Evolutionary conservation across 2,329 filamentous ascomycete genomes (phyloP), one percentile per base, ranked within the genome.

Genomic region (Fusarium equiseti): DNA sequence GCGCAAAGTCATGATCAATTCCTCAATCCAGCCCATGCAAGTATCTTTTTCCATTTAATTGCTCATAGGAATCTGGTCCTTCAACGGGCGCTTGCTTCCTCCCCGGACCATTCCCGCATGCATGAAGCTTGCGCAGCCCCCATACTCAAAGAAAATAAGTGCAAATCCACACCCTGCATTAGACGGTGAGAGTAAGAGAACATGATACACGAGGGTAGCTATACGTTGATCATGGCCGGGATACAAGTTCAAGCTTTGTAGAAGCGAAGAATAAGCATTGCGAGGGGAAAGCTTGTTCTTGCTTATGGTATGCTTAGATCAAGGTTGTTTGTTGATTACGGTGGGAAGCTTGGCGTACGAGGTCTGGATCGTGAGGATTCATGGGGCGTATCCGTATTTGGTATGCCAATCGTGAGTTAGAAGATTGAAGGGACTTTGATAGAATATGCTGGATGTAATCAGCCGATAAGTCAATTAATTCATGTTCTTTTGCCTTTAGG

Each of bases 221-320:
- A 8, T 35, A 43, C 24, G n/a, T 24, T 44, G 7, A 31, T n/a
- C 12, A 51, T 40, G 40, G 66, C 63, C 66, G 66, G 22, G 15
- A 31, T 48, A 45, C 46, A 24, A 53, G 51, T 59, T 62, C 66
- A 70, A 70, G 66, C 66, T 66, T 70, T 70, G 15, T 26, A 18
- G 48, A 38, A 22, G 42, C 15, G 31, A 38, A 10, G 8, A 51
- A 61, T 8, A 66, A 62, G 61, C 66, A 46, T 70, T 52, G 6
- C 5, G 20, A 35, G 18, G 15, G 26, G 43, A 66, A 69, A 57
- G 66, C 66, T 70, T 40, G 22, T 55, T 35, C 35, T 61, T 42
- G 6, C 20, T 13, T 53, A 48, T 44, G 38, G 56, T 56, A 46
- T 53, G 22, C 46, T 26, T 43, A 35, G 29, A 46, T 12, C 20